Base-by-base conservation (phyloP, 257 asterid species). In the Apocynum venetum region DNA sequence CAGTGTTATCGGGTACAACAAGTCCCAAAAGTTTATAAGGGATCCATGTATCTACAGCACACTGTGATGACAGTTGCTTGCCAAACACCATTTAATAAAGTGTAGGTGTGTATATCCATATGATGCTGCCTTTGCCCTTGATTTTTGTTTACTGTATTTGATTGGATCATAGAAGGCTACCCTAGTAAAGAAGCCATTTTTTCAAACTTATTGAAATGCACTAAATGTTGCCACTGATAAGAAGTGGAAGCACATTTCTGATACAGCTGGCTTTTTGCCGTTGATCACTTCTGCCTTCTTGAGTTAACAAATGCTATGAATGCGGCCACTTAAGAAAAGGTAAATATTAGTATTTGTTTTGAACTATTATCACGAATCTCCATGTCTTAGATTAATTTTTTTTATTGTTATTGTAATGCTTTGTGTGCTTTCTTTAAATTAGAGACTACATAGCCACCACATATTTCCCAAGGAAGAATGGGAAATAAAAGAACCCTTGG, bases 271-370 rank as follows among this genome's bases (percentile, higher is more conserved):
- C 90, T 91, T 88, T 91, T 93, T 86, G 94, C 96, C 4, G 89
- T 93, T 81, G 98, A 96, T 72, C 96, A 91, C 76, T 92, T 95
- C 80, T 95, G 96, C 60, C 82, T 89, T 79, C 97, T 95, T 68
- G 98, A 91, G 87, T 83, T 92, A 78, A 85, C 96, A 83, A 92
- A 91, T 85, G 91, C 94, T 67, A 82, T 91, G 52, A 97, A 94
- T 64, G 96, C 96, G 49, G 80, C 90, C 77, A 52, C 88, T 44
- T 82, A 91, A 72, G 96, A 90, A 43, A 91, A 91, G 97, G 97
- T 91, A 85, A 72, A 57, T 72, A 0, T 46, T 46, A 25, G 31
- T 46, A 46, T 46, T 46, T 4, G 1, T 8, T 46, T 4, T 46
- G 6, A 8, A 46, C 49, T 46, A 46, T 46, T 46, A 8, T 46